These are phyloP conservation scores for Sporothrix inflata DNA, from an alignment of 2,329 filamentous ascomycete genomes.

Conservation along the genomic window DNA sequence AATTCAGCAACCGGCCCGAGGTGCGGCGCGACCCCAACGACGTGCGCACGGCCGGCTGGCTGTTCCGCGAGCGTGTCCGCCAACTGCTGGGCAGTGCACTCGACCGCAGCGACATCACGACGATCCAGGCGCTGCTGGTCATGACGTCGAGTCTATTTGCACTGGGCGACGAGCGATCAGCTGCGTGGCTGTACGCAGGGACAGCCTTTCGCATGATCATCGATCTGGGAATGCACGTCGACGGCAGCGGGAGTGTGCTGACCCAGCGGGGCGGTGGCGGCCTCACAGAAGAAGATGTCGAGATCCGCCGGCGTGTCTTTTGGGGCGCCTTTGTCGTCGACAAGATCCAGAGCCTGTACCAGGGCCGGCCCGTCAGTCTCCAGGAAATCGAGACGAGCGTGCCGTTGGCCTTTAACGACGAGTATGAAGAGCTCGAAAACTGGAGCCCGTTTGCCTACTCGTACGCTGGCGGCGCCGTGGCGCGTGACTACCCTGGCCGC, in stretches of 20 bases:
- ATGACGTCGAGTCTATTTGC: slow-evolving; percentile 57
- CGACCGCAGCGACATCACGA: slow-evolving; percentile 56
- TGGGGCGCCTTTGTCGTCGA: slow-evolving; percentile 34
- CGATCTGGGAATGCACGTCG: slow-evolving; percentile 35
- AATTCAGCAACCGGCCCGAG: slow-evolving; percentile 49
- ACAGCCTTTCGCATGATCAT: slow-evolving; percentile 37
- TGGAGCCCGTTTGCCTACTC: slow-evolving; percentile 45
- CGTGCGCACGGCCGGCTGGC: slow-evolving; percentile 52
- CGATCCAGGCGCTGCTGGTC: slow-evolving; percentile 56
- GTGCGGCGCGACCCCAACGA: slow-evolving; percentile 51
- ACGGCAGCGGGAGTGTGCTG: slow-evolving; percentile 33
- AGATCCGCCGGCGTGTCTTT: slow-evolving; percentile 35
- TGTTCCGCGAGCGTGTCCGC: slow-evolving; percentile 50
- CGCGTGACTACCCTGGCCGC: background rate
- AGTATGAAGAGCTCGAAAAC: slow-evolving; percentile 56
- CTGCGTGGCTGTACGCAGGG: slow-evolving; percentile 51
- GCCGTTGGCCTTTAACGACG: slow-evolving; percentile 52
- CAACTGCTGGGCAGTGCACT: slow-evolving; percentile 51
- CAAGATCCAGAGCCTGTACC: slow-evolving; percentile 59
- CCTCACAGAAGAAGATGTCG: slow-evolving; percentile 40
- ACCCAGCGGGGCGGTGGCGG: background rate
- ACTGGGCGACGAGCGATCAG: slow-evolving; percentile 51
- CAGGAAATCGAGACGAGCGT: slow-evolving; percentile 52
- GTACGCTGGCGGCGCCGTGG: background rate
- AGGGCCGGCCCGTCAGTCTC: slow-evolving; percentile 54